Percentiles rank a stretch among this genome's conserved stretches.
phyloP scores from a whole-genome alignment of 225 moss, liverwort and hornwort species.

The Pleurozium schreberi region DNA sequence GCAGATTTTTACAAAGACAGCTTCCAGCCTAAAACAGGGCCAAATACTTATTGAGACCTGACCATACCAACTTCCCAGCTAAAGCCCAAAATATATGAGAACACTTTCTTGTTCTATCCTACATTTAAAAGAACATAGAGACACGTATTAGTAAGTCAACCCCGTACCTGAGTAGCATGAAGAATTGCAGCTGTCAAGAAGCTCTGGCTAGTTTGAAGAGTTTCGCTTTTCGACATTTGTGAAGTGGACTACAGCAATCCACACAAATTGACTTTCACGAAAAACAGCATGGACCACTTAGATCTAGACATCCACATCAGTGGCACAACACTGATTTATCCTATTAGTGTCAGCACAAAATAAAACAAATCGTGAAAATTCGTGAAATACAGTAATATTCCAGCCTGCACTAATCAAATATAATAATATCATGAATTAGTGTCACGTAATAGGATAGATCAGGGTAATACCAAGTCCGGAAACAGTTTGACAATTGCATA shows the following conservation, averaged over 20 bases:
- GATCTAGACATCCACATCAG: not conserved
- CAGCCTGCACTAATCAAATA: not conserved
- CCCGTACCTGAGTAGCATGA: slow-evolving; percentile 10
- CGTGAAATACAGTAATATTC: not conserved
- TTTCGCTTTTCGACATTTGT: not conserved
- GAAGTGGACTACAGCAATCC: not conserved
- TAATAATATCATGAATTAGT: not conserved
- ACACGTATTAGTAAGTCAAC: not conserved
- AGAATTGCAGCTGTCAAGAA: not conserved
- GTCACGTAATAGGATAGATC: not conserved
- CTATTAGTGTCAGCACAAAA: not conserved
- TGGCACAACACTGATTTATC: not conserved
- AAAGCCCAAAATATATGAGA: not conserved
- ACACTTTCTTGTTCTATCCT: not conserved
- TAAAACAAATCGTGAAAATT: not conserved
- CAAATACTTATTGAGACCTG: not conserved
- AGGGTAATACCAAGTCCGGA: not conserved
- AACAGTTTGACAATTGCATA: not conserved
- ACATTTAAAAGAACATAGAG: not conserved
- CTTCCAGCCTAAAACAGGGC: not conserved
- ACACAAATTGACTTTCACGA: not conserved
- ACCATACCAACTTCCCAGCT: not conserved
- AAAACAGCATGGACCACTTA: not conserved
- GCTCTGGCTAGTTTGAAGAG: not conserved
- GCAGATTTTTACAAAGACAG: not conserved